Base-by-base conservation (phyloP, 345 rosid genomes). In the Viola odorata region DNA sequence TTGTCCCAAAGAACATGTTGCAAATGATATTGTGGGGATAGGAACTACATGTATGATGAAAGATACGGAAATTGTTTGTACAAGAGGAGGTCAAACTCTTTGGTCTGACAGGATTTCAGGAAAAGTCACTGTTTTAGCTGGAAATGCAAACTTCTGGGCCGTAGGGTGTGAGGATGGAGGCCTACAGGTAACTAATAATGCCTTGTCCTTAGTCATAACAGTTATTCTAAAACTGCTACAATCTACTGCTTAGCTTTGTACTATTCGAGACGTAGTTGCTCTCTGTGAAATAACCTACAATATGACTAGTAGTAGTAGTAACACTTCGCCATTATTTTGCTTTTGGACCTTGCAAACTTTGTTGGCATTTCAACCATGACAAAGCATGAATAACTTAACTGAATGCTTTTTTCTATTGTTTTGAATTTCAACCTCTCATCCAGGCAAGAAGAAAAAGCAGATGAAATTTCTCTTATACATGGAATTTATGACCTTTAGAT, bases 81-180 rank as follows among this genome's bases (percentile, higher is more conserved):
- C 80, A 56, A 79, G 69, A 71, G 92, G 89, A 63, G 78, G 77
- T 61, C 79, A 85, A 69, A 86, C 75, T 65, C 91, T 95, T 67
- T 95, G 97, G 97, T 82, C 89, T 63, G 97, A 95, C 65, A 79
- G 96, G 73, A 82, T 95, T 54, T 68, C 89, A 5, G 97, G 97
- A 61, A 86, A 80, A 69, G 96, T 82, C 62, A 88, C 98, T 14
- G 97, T 91, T 71, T 77, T 95, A 69, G 96, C 97, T 41, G 99
- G 99, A 66, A 91, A 91, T 84, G 88, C 88, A 51, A 91, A 95
- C 68, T 85, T 95, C 68, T 95, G 97, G 99, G 99, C 96, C 32
- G 96, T 86, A 64, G 99, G 99, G 41, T 88, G 95, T 63, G 97
- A 95, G 73, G 96, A 91, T 75, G 99, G 99, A 61, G 84, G 88